Conservation (phyloP, 2,329 filamentous ascomycete species). For the Alternaria consortialis region DNA sequence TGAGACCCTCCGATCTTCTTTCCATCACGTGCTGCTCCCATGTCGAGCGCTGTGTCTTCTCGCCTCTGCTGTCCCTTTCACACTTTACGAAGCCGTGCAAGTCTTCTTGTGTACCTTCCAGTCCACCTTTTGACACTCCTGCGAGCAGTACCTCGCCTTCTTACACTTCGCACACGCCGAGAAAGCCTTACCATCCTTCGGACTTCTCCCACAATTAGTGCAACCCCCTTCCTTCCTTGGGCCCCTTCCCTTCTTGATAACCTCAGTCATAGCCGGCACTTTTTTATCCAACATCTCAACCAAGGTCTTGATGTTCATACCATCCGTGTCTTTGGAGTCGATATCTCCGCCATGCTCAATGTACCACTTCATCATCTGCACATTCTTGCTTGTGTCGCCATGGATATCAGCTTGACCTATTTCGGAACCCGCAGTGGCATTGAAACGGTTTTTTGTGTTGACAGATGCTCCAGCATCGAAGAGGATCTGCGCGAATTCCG, state of each 20-base stretch:
- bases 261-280: conserved; percentile 17
- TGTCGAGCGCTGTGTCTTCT: background rate
- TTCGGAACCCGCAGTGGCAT: conserved; percentile 19
- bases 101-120: conserved; percentile 28
- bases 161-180: conserved; percentile 24
- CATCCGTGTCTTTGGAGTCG: conserved; percentile 27
- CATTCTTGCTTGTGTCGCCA: conserved; percentile 17
- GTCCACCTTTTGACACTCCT: conserved; percentile 27
- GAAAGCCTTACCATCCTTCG: conserved; percentile 2
- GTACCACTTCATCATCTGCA: conserved; percentile 29
- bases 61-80: background rate
- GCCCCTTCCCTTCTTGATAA: conserved; percentile 12
- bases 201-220: conserved; percentile 20
- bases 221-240: conserved; percentile 20
- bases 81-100: conserved; percentile 10
- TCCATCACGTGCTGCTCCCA: background rate
- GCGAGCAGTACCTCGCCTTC: conserved; percentile 20
- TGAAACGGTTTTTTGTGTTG: conserved; percentile 22
- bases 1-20: background rate
- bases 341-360: conserved; percentile 29
- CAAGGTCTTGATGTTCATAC: conserved; percentile 23
- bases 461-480: conserved; percentile 26
- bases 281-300: conserved; percentile 24
- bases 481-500: conserved; percentile 24
- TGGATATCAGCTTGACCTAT: conserved; percentile 24